phyloP scores from a whole-genome alignment of 495 filamentous ascomycete genomes.

The Aspergillus ostianus region DNA sequence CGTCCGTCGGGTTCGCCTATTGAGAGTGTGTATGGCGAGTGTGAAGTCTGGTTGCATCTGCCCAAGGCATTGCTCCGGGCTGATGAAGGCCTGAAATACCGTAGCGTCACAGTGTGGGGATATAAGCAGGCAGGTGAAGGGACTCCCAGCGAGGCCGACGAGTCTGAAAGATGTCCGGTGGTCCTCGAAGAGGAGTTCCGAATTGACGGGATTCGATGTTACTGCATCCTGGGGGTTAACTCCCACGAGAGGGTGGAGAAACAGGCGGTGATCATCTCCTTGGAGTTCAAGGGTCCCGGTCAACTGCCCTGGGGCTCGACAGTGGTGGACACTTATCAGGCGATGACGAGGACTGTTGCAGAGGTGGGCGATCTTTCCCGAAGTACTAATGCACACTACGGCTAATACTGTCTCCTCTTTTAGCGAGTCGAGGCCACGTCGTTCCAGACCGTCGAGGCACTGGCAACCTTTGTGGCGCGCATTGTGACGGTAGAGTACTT shows the following conservation, averaged over 20 bases:
- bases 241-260: slow-evolving; percentile 57
- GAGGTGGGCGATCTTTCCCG: slow-evolving; percentile 31
- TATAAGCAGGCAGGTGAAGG: slow-evolving; percentile 24
- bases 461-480: slow-evolving; percentile 53
- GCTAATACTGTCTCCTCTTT: neutral
- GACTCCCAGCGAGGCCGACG: slow-evolving; percentile 9
- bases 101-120: slow-evolving; percentile 40
- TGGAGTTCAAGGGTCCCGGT: slow-evolving; percentile 45
- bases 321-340: slow-evolving; percentile 44
- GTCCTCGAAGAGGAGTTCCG: slow-evolving; percentile 46
- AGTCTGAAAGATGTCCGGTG: slow-evolving; percentile 28
- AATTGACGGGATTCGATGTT: slow-evolving; percentile 44
- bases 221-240: slow-evolving; percentile 57
- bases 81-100: slow-evolving; percentile 41
- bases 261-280: slow-evolving; percentile 52
- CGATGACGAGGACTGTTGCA: slow-evolving; percentile 43
- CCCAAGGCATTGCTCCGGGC: slow-evolving; percentile 45
- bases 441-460: slow-evolving; percentile 57
- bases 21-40: slow-evolving; percentile 35
- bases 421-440: slow-evolving; percentile 52
- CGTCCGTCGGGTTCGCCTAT: slow-evolving; percentile 20
- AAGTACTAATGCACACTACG: slow-evolving; percentile 1
- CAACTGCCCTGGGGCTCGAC: slow-evolving; percentile 41
- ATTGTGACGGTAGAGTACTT: slow-evolving; percentile 52
- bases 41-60: slow-evolving; percentile 41